Evolutionary conservation across 257 asterid species (phyloP).

Genomic region (Eustoma russellianum): DNA sequence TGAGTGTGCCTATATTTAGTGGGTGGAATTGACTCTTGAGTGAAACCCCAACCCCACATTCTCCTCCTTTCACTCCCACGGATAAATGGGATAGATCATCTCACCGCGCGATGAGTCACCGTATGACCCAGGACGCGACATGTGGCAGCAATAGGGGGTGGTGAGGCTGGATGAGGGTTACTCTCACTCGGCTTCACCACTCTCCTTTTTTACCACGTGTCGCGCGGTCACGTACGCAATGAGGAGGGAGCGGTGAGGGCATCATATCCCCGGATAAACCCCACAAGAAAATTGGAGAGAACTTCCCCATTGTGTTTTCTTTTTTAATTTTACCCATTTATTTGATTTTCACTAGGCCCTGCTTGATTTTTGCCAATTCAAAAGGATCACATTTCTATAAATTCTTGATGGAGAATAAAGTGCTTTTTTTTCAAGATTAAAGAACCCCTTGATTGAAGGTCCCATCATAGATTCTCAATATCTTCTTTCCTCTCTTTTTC

Average conservation of each 20-base stretch:
- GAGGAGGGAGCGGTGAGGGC: too few relatives aligned
- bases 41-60: constrained; percentile 33
- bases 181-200: too few relatives aligned
- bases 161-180: too few relatives aligned
- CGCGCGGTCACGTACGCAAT: too few relatives aligned
- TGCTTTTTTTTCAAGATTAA: constrained; percentile 27
- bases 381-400: constrained; percentile 1
- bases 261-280: too few relatives aligned
- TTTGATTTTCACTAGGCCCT: constrained; percentile 17
- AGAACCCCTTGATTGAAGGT: constrained; percentile 19
- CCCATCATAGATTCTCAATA: constrained; percentile 45
- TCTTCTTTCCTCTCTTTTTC: constrained; percentile 15
- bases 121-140: too few relatives aligned
- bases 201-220: too few relatives aligned
- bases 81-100: too few relatives aligned
- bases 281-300: constrained; percentile 12
- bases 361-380: constrained; percentile 30
- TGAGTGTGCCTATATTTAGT: constrained; percentile 49
- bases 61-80: constrained; percentile 23
- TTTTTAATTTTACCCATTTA: constrained; percentile 19
- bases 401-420: constrained; percentile 11
- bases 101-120: too few relatives aligned
- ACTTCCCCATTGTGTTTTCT: constrained; percentile 10
- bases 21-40: constrained; percentile 14
- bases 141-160: too few relatives aligned